phyloP scores from a whole-genome alignment of 768 basidiomycete species.

The Amanita jacksonii region DNA sequence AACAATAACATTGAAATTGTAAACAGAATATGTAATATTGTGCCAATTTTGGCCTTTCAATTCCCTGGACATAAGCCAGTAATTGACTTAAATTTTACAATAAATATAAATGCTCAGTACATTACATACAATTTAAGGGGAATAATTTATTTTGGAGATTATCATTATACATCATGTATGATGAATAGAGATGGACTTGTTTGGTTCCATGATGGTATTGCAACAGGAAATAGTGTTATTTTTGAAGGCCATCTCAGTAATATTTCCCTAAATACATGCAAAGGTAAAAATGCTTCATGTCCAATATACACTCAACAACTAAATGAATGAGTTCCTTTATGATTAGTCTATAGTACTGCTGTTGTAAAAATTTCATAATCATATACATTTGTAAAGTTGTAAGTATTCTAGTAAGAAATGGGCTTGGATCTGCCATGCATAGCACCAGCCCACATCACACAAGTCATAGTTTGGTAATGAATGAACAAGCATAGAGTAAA shows the following conservation, averaged over 20 bases:
- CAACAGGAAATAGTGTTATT: neutral
- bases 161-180: neutral
- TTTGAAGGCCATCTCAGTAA: neutral
- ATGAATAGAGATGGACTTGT: neutral
- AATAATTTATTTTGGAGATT: conserved; percentile 5
- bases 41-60: no score
- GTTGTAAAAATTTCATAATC: no score
- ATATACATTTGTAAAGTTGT: no score
- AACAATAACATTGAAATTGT: no score
- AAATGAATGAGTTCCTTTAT: neutral
- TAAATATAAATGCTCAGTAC: neutral
- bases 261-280: conserved; percentile 1
- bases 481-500: no score
- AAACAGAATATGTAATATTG: no score
- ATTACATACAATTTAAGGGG: conserved; percentile 1
- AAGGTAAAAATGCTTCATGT: neutral
- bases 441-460: neutral
- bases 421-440: neutral
- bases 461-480: no score
- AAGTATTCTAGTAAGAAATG: neutral
- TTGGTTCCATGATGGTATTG: conserved; percentile 8
- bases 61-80: no score
- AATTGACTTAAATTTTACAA: no score
- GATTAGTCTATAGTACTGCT: neutral
- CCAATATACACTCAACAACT: neutral